phyloP scores from a whole-genome alignment of 225 moss, liverwort and hornwort genomes.

The Pleurozium schreberi region DNA sequence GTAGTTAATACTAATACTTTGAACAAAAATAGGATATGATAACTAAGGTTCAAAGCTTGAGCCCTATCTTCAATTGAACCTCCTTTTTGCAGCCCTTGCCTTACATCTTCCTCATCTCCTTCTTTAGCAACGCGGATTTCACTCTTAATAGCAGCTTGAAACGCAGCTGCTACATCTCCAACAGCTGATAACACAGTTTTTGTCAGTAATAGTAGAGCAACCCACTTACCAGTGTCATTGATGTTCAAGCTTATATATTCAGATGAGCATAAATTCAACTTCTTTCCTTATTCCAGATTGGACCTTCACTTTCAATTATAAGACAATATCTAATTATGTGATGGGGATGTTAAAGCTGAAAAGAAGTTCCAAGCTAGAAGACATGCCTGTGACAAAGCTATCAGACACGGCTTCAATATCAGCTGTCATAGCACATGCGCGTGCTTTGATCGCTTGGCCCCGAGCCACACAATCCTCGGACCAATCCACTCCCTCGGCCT shows the following conservation, averaged over 20 bases:
- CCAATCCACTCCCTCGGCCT: slow-evolving; percentile 66
- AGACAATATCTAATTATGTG: not conserved
- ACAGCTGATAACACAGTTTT: slow-evolving; percentile 24
- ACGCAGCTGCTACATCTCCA: slow-evolving; percentile 80
- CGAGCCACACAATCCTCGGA: slow-evolving; percentile 68
- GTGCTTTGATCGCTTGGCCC: slow-evolving; percentile 62
- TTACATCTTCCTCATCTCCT: slow-evolving; percentile 50
- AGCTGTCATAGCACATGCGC: slow-evolving; percentile 70
- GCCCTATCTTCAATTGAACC: slow-evolving; percentile 73
- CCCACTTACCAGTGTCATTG: not conserved
- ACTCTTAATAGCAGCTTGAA: slow-evolving; percentile 73
- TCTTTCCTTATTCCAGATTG: not conserved
- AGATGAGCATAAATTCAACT: not conserved
- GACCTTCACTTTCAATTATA: not conserved
- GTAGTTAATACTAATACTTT: too few relatives aligned
- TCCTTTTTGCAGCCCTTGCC: slow-evolving; percentile 69
- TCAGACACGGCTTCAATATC: slow-evolving; percentile 90
- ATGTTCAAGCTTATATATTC: not conserved
- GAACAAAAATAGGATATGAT: too few relatives aligned
- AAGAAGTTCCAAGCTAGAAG: not conserved
- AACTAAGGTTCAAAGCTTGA: slow-evolving; percentile 56
- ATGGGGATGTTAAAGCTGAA: not conserved
- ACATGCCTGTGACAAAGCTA: slow-evolving; percentile 79
- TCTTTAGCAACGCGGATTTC: slow-evolving; percentile 46
- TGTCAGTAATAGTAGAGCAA: not conserved